Percentiles rank a stretch among this genome's conserved stretches.
These are phyloP conservation scores for Rasamsonia emersonii DNA, from an alignment of 2,329 filamentous ascomycete species.

Conservation along the genomic window DNA sequence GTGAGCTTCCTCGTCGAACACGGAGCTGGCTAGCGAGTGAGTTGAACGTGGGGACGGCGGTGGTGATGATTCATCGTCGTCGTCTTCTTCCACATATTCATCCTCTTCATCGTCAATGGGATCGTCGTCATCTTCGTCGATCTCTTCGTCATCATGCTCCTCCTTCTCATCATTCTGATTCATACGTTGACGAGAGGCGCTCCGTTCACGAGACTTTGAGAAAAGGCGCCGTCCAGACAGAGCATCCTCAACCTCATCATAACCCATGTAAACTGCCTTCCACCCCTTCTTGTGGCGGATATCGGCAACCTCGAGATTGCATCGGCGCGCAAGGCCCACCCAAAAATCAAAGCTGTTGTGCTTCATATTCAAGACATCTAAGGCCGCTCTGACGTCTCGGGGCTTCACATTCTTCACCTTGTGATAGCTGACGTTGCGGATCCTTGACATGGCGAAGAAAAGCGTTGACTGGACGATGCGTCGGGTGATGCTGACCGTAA, in stretches of 20 bases:
- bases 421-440: slow-evolving; percentile 42
- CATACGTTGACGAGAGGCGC: slow-evolving; percentile 1
- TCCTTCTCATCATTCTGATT: neutral
- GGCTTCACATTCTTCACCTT: slow-evolving; percentile 29
- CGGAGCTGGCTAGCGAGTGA: too few species aligned
- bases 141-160: slow-evolving; percentile 1
- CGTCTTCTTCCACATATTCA: slow-evolving; percentile 1
- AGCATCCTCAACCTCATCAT: slow-evolving; percentile 36
- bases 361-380: slow-evolving; percentile 46
- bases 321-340: slow-evolving; percentile 44
- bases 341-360: slow-evolving; percentile 42
- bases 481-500: slow-evolving; percentile 60
- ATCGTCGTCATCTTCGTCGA: slow-evolving; percentile 7
- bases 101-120: slow-evolving; percentile 9
- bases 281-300: slow-evolving; percentile 23
- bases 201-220: slow-evolving; percentile 9
- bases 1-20: slow-evolving; percentile 1
- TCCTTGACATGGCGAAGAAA: slow-evolving; percentile 61
- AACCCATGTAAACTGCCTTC: slow-evolving; percentile 21
- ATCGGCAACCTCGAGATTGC: slow-evolving; percentile 43
- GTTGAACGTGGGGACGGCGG: too few species aligned
- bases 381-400: slow-evolving; percentile 47
- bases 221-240: slow-evolving; percentile 15
- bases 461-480: slow-evolving; percentile 61
- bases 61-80: neutral